A percentile compares a stretch with the other conserved stretches of the same genome.
Conservation (phyloP, 2,329 filamentous ascomycete genomes). For the Aspergillus transmontanensis region DNA sequence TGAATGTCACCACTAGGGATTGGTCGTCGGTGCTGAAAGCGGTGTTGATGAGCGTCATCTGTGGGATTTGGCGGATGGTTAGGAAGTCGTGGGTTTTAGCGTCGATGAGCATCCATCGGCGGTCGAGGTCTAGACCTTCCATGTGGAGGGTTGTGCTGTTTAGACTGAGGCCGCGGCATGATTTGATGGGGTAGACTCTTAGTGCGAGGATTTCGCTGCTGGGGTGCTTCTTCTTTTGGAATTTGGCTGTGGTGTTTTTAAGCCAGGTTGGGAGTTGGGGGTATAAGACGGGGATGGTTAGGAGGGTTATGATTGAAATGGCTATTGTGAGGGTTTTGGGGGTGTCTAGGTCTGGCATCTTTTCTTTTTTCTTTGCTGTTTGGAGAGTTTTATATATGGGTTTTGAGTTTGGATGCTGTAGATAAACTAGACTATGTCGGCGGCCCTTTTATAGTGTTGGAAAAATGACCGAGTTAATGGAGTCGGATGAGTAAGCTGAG, state of each 20-base stretch:
- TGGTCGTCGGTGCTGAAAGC: conserved; percentile 48
- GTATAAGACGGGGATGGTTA: conserved; percentile 17
- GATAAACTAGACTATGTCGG: too few species aligned
- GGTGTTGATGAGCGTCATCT: conserved; percentile 66
- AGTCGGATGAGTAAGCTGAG: neutral
- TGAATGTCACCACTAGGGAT: conserved; percentile 50
- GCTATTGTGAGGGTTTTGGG: neutral
- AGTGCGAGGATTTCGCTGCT: conserved; percentile 43
- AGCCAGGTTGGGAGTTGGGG: conserved; percentile 18
- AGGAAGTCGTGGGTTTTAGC: conserved; percentile 58
- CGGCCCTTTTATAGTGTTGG: neutral
- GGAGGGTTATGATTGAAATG: neutral
- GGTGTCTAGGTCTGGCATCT: neutral
- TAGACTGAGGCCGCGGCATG: conserved; percentile 64
- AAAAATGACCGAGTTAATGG: neutral
- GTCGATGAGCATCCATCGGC: conserved; percentile 68
- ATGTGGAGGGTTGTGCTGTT: conserved; percentile 54
- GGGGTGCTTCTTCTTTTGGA: conserved; percentile 8
- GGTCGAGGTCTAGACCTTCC: conserved; percentile 63
- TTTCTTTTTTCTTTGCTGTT: neutral
- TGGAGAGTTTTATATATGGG: neutral
- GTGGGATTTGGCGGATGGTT: conserved; percentile 62
- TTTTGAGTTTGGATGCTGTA: neutral
- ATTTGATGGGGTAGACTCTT: conserved; percentile 67
- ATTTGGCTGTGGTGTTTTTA: conserved; percentile 9